These are phyloP conservation scores for Kondoa subrosea DNA, from an alignment of 768 basidiomycete genomes.

Conservation along the genomic window DNA sequence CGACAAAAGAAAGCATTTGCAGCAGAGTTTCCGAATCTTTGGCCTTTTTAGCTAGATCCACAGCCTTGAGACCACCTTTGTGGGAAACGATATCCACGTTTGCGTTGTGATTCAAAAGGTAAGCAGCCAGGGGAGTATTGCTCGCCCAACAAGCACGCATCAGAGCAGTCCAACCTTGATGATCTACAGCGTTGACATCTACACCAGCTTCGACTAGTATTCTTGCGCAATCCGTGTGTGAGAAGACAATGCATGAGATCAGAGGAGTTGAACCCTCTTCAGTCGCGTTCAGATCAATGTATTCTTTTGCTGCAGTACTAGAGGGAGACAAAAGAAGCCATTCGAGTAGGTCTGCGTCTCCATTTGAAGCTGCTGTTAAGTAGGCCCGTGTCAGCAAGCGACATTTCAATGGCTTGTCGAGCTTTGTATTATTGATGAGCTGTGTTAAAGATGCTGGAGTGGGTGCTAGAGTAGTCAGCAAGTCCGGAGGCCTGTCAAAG, in stretches of 20 bases:
- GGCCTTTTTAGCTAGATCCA: constrained; percentile 70
- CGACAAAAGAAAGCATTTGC: constrained; percentile 70
- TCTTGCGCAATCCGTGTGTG: constrained; percentile 25
- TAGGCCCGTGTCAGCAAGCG: not conserved
- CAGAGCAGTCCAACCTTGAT: constrained; percentile 71
- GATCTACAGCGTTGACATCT: constrained; percentile 20
- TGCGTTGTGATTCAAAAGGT: constrained; percentile 81
- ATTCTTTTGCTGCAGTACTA: not conserved
- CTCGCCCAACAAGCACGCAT: constrained; percentile 79
- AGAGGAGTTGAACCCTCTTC: constrained; percentile 24
- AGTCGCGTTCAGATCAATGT: constrained; percentile 18
- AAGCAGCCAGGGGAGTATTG: constrained; percentile 77
- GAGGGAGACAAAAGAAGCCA: constrained; percentile 26
- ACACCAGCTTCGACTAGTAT: constrained; percentile 26
- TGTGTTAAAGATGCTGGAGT: too few relatives aligned
- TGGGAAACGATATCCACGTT: constrained; percentile 61
- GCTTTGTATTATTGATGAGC: not conserved
- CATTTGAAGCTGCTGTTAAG: not conserved
- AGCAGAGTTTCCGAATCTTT: constrained; percentile 73
- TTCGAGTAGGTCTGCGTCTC: constrained; percentile 23
- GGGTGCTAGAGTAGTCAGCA: too few relatives aligned
- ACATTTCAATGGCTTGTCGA: not conserved
- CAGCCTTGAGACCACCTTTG: constrained; percentile 59
- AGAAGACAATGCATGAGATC: constrained; percentile 20
- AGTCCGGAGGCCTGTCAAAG: too few relatives aligned